phyloP scores from a whole-genome alignment of 352 stramenopile species.

The Globisporangium middletonii region DNA sequence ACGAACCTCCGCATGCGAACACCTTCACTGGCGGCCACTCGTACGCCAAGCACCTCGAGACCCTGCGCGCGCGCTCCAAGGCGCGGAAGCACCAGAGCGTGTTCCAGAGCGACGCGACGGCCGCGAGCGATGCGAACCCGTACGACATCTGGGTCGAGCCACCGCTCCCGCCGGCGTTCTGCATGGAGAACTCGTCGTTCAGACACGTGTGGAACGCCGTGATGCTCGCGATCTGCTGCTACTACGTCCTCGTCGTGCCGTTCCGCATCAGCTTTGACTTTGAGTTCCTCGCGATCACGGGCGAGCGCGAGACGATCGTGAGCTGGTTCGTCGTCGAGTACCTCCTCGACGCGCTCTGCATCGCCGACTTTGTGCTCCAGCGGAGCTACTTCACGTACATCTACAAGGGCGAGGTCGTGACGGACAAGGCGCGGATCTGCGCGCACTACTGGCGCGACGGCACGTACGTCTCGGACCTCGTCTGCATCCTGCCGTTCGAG shows the following conservation, averaged over 20 bases:
- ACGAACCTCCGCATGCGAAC: background rate
- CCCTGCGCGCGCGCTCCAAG: constrained; percentile 13
- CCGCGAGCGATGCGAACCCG: constrained; percentile 1
- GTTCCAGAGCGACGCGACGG: constrained; percentile 9
- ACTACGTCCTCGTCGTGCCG: constrained; percentile 26
- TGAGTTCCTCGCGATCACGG: constrained; percentile 14
- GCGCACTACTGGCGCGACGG: constrained; percentile 27
- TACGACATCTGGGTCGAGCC: constrained; percentile 30
- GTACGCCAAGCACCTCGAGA: constrained; percentile 21
- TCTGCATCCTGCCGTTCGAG: constrained; percentile 26
- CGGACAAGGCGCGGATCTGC: constrained; percentile 17
- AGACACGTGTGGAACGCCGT: constrained; percentile 18
- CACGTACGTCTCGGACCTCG: constrained; percentile 24
- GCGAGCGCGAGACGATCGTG: constrained; percentile 2
- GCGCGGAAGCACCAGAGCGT: constrained; percentile 11
- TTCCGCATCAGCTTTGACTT: constrained; percentile 27
- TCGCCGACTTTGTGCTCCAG: constrained; percentile 27
- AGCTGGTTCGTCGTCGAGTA: constrained; percentile 35
- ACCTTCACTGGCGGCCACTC: constrained; percentile 1
- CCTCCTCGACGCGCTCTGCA: constrained; percentile 24
- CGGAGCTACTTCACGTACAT: constrained; percentile 27
- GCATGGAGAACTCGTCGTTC: constrained; percentile 24
- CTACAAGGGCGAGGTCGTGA: constrained; percentile 25
- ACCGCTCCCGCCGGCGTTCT: constrained; percentile 18
- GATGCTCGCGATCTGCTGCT: constrained; percentile 25